Base-by-base conservation (phyloP, 768 basidiomycete genomes). In the Leccinum variicolor region DNA sequence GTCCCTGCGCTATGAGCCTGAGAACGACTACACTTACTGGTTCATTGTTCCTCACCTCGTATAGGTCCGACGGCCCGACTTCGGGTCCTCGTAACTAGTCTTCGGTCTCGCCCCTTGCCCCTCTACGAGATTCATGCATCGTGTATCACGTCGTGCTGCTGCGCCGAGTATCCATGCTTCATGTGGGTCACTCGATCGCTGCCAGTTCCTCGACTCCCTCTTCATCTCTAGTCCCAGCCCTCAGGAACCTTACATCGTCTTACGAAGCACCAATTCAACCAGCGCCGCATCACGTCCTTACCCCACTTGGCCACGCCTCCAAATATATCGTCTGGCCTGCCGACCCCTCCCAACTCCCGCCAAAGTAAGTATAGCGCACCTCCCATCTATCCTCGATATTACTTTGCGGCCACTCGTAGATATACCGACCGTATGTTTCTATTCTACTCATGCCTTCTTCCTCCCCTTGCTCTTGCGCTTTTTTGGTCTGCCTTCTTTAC, bases 391-490 rank as follows among this genome's bases (percentile, higher is more conserved):
- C 55, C 63, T 61, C 31, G n/a, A 41, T 21, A 43, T 43, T 15
- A 31, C 33, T 21, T 39, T 11, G 48, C 63, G 63, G 52, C 2
- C 34, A 36, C 52, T 47, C 39, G 41, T 55, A 34, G 50, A 51
- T 36, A 55, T 6, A n/a, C 56, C 63, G 48, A 51, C 34, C 0
- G 19, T 50, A 50, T 48, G 49, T 21, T 46, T 46, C 48, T 13
- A 19, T 21, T 39, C 31, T 4, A 15, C 34, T 59, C 43, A 61
- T 11, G n/a, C 56, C 53, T 57, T 63, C 52, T 59, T 69, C 55
- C 36, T 62, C 31, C 67, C 67, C 23, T 50, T 62, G 17, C 23
- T 55, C 61, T 60, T 69, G 51, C 60, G 65, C 55, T 59, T 69
- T 54, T 51, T 70, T n/a, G 46, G 25, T 50, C 48, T 55, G 23